Conservation (phyloP, 176 grass and related monocot genomes). For the Urochloa ruziziensis region DNA sequence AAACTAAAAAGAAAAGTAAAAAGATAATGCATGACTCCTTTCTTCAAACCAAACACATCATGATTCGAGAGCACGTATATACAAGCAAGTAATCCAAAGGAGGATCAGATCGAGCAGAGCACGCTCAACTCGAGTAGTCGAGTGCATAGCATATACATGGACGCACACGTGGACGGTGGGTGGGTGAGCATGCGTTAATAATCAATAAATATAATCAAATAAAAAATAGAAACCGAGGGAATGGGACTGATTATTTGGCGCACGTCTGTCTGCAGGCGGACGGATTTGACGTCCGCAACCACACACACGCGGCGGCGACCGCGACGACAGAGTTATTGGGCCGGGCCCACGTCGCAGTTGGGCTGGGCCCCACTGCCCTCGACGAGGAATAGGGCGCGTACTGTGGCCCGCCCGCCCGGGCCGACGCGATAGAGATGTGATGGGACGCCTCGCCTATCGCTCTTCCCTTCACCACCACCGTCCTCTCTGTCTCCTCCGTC, state of each 20-base stretch:
- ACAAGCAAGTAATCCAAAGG: too few species aligned
- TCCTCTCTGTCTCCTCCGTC: neutral
- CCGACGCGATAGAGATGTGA: neutral
- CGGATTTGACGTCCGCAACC: conserved; percentile 14
- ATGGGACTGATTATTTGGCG: conserved; percentile 27
- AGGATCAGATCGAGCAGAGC: neutral
- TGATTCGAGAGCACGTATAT: too few species aligned
- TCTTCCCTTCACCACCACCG: too few species aligned
- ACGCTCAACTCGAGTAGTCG: neutral
- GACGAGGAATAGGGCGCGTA: neutral
- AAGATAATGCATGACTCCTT: too few species aligned
- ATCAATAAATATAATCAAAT: neutral
- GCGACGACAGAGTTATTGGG: conserved; percentile 19
- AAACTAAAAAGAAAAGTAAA: too few species aligned
- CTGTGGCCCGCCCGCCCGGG: neutral
- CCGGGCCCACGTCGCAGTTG: neutral
- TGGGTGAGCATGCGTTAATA: neutral
- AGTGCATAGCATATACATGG: neutral
- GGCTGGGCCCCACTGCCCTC: neutral
- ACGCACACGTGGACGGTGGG: neutral
- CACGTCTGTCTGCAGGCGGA: neutral
- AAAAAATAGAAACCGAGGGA: neutral
- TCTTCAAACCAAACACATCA: too few species aligned
- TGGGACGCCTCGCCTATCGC: conserved; percentile 16
- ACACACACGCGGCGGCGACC: neutral